Base-by-base conservation (phyloP, 139 green algal species). In the Volvox africanus region DNA sequence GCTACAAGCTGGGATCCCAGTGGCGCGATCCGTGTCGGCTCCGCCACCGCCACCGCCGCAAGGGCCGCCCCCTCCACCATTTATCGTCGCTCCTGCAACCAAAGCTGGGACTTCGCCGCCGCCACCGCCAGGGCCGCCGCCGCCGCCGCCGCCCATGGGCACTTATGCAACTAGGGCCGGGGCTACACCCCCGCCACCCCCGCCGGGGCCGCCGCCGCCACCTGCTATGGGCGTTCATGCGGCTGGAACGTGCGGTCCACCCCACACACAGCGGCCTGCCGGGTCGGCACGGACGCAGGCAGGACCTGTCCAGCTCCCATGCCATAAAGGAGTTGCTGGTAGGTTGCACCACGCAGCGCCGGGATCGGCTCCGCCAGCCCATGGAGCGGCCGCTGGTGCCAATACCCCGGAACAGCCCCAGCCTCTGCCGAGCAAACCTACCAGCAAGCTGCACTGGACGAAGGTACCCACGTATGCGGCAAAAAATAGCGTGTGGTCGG, bases 371-470 rank as follows among this genome's bases (percentile, higher is more conserved):
- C 89, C 35, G 0, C 35, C 78, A 55, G 26, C 50, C 80, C 26
- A 44, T 37, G 22, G 1, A 37, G 22, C 37, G 21, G 21, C 3
- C 9, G 76, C 30, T 35, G 11, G 33, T 61, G 76, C 76, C 21
- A 61, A 1, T 30, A 82, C 14, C 76, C 71, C 2, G 71, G 75
- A 50, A 19, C 75, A 81, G 75, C 75, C 21, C 17, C 75, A 71
- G 50, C 80, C 80, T 55, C 26, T 86, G 80, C 89, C 89, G 5
- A 88, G 69, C 80, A 92, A 92, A 71, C 92, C 90, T 1, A 93
- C 88, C 0, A 87, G 91, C 28, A 94, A 95, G 92, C 82, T 96
- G 19, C 90, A 93, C 80, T 94, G 93, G 93, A 76, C 77, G 2
- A 96, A 96, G 80, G 11, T 96, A 33, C 88, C 90, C 22, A 44